Percentiles rank a stretch among this genome's conserved stretches.
These are phyloP conservation scores for Melastoma candidum DNA, from an alignment of 441 rosid species.

Conservation along the genomic window DNA sequence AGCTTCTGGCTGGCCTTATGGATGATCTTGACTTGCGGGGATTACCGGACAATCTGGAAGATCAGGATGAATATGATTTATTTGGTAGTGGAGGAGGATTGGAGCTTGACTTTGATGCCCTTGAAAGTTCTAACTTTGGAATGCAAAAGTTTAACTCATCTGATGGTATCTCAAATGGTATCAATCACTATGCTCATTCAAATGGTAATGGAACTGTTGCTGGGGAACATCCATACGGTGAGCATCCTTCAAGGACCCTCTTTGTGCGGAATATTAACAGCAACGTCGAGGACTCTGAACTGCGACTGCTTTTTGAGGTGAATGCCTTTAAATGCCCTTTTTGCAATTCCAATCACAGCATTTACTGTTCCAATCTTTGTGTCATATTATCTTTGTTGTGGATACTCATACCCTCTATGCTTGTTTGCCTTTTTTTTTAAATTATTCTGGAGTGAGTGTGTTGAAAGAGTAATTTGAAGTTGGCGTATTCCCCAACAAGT, in stretches of 20 bases:
- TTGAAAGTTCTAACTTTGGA: constrained; percentile 40
- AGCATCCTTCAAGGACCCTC: constrained; percentile 83
- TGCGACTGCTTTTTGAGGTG: constrained; percentile 77
- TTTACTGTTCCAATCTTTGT: no score
- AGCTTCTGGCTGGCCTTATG: constrained; percentile 69
- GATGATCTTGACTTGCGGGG: constrained; percentile 66
- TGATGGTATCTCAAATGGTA: constrained; percentile 41
- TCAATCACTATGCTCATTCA: constrained; percentile 40
- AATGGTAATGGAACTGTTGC: constrained; percentile 57
- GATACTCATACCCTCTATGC: no score
- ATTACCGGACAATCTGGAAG: constrained; percentile 55
- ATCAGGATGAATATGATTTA: constrained; percentile 69
- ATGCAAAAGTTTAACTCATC: constrained; percentile 57
- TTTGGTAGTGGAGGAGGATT: constrained; percentile 81
- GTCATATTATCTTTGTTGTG: no score
- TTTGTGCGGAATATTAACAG: constrained; percentile 87
- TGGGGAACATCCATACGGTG: constrained; percentile 84
- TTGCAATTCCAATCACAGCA: no score
- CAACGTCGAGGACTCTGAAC: constrained; percentile 72
- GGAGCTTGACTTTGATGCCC: constrained; percentile 62
- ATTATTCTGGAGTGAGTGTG: no score
- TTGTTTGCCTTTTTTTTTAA: no score
- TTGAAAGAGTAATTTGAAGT: no score
- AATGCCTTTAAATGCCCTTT: not conserved
- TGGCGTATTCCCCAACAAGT: no score